Base-by-base conservation (phyloP, 1,284 basidiomycete genomes). In the Cryptococcus amylolentus region DNA sequence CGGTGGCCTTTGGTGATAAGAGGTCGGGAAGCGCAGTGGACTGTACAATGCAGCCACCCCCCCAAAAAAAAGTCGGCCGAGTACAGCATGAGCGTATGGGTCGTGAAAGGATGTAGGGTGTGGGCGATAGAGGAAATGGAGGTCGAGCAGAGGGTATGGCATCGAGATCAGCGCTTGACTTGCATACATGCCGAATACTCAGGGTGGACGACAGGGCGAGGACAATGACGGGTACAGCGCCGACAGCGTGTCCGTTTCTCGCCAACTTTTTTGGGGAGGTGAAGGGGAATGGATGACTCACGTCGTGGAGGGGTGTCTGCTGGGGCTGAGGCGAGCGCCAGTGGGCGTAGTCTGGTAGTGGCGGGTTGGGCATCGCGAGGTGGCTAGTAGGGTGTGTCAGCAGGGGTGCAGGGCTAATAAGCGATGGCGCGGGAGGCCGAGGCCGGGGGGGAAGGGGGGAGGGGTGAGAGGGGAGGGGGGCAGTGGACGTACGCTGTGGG, bases 321-420 rank as follows among this genome's bases (percentile, higher is more conserved):
- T 64, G 61, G n/a, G 59, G 52, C 13, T 63, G 64, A 23, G 68
- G 68, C 12, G 62, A 65, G 39, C 64, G 57, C 67, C 67, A 69
- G 59, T 55, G 54, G 18, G 55, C 56, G 45, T 58, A 54, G 40
- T 46, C 49, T 38, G n/a, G 38, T 20, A 51, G 37, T n/a, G 54
- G 45, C n/a, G 50, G 18, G 39, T 16, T 40, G 18, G 49, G 38
- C 26, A 47, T 59, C 4, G 43, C 39, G 18, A 43, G 14, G 23
- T 27, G 27, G 8, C 16, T 13, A 37, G 2, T 1, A 41, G 42
- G 44, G 28, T 14, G 39, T 18, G 47, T 38, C 26, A 26, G 16
- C 40, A 43, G 41, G 37, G n/a, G 48, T 50, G 5, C 37, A 35
- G 7, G 20, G 49, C 28, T n/a, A n/a, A n/a, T 18, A 18, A 40